phyloP scores from a whole-genome alignment of 179 eudicot genomes.

The Sideroxylon spinosum region DNA sequence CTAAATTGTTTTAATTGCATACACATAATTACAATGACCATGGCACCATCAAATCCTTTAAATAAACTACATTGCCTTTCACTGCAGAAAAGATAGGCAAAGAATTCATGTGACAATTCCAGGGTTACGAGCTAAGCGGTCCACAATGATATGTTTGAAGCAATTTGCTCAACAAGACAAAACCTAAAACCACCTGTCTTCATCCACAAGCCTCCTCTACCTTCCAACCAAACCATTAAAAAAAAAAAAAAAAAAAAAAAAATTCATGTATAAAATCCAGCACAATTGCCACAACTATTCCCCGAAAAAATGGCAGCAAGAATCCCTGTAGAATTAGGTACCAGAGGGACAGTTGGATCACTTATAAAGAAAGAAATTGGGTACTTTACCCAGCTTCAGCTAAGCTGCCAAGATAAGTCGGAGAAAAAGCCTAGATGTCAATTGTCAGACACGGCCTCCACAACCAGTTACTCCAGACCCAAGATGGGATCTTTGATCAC shows the following conservation, averaged over 20 bases:
- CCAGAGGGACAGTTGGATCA: slow-evolving; percentile 54
- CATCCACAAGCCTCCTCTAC: too few relatives aligned
- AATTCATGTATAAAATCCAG: slow-evolving; percentile 21
- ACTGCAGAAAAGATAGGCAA: slow-evolving; percentile 7
- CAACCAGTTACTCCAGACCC: slow-evolving; percentile 20
- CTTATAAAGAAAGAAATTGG: slow-evolving; percentile 54
- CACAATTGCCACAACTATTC: slow-evolving; percentile 5
- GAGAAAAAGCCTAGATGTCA: slow-evolving; percentile 13
- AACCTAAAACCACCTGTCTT: slow-evolving; percentile 15
- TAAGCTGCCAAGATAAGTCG: slow-evolving; percentile 22
- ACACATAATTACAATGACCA: slow-evolving; percentile 38
- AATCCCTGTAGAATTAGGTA: slow-evolving; percentile 46
- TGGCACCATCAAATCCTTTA: slow-evolving; percentile 12
- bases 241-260: not conserved
- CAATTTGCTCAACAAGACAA: slow-evolving; percentile 21
- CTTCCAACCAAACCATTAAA: not conserved
- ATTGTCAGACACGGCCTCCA: slow-evolving; percentile 11
- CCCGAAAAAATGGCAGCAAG: slow-evolving; percentile 22
- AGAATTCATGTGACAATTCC: slow-evolving; percentile 10
- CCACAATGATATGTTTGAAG: slow-evolving; percentile 25
- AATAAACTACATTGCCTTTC: not conserved
- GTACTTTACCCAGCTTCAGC: slow-evolving; percentile 31
- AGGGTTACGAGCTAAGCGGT: not conserved
- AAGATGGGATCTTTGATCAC: slow-evolving; percentile 22
- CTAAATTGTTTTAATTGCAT: not conserved